phyloP scores from a whole-genome alignment of 2,329 filamentous ascomycete species.

The Aureobasidium sp. region DNA sequence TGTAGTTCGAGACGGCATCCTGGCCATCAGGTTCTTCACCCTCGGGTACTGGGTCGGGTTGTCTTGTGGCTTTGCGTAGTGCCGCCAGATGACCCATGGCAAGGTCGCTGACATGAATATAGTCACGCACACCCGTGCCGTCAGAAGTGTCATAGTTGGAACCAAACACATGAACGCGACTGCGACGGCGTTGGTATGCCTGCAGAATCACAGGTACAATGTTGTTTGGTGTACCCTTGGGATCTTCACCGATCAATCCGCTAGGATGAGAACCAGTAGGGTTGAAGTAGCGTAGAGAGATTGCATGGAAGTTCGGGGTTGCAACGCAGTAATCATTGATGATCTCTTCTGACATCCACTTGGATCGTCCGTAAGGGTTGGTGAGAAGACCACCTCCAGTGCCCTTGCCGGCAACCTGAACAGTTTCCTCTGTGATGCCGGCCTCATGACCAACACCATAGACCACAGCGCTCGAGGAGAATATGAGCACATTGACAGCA shows the following conservation, averaged over 20 bases:
- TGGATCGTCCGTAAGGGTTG: constrained; percentile 59
- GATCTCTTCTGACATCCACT: constrained; percentile 62
- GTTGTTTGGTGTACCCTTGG: constrained; percentile 54
- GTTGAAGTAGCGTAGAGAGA: constrained; percentile 61
- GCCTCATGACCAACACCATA: constrained; percentile 42
- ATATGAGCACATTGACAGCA: constrained; percentile 59
- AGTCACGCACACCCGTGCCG: constrained; percentile 60
- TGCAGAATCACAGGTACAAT: constrained; percentile 52
- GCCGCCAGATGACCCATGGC: constrained; percentile 59
- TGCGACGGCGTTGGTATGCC: constrained; percentile 19
- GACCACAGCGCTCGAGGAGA: constrained; percentile 61
- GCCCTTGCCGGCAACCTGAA: constrained; percentile 19
- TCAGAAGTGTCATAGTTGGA: constrained; percentile 59
- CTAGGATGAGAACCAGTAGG: constrained; percentile 60
- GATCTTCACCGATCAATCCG: constrained; percentile 58
- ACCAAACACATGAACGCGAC: constrained; percentile 57
- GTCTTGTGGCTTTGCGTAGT: constrained; percentile 34
- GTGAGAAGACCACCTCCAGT: constrained; percentile 50
- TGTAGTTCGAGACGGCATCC: constrained; percentile 15
- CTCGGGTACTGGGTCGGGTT: neutral
- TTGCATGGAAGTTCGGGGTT: constrained; percentile 56
- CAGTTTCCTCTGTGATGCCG: constrained; percentile 10
- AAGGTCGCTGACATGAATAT: constrained; percentile 60
- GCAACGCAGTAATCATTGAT: constrained; percentile 54
- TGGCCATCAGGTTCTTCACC: neutral